Percentiles rank a stretch among this genome's conserved stretches.
Conservation (phyloP, 2,329 filamentous ascomycete species). For the Colletotrichum lupini region DNA sequence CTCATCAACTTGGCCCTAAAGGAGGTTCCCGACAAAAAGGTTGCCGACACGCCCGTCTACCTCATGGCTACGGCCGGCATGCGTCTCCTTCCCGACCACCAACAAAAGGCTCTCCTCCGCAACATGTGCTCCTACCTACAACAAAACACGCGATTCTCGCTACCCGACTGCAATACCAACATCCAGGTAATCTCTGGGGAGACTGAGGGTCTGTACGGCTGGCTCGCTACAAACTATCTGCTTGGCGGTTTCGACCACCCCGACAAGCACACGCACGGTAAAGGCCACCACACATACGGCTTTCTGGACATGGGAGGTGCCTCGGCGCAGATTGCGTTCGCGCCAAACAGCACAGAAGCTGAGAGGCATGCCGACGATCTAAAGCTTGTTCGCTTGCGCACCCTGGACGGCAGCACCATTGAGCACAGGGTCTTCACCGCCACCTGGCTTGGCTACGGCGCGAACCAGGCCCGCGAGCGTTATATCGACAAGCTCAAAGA, state of each 20-base stretch:
- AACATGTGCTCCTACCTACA: slow-evolving; percentile 87
- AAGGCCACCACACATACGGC: slow-evolving; percentile 92
- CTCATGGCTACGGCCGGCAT: slow-evolving; percentile 96
- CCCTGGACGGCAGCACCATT: slow-evolving; percentile 77
- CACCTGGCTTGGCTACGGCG: slow-evolving; percentile 97
- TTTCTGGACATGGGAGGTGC: slow-evolving; percentile 99
- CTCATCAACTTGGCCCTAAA: slow-evolving; percentile 85
- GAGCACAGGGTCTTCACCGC: slow-evolving; percentile 95
- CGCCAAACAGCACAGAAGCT: slow-evolving; percentile 91
- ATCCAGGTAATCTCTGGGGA: slow-evolving; percentile 96
- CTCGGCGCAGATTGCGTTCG: slow-evolving; percentile 97
- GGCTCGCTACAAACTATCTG: slow-evolving; percentile 97
- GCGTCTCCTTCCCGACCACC: slow-evolving; percentile 80
- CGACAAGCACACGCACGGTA: slow-evolving; percentile 80
- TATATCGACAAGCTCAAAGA: slow-evolving; percentile 84
- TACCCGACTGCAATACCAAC: slow-evolving; percentile 90
- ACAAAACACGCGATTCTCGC: slow-evolving; percentile 79
- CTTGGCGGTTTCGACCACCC: slow-evolving; percentile 89
- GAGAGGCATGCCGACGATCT: slow-evolving; percentile 90
- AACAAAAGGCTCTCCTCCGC: slow-evolving; percentile 78
- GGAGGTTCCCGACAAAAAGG: slow-evolving; percentile 79
- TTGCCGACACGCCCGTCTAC: slow-evolving; percentile 90
- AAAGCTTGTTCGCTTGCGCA: slow-evolving; percentile 86
- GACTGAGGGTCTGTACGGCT: slow-evolving; percentile 95
- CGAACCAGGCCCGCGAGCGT: slow-evolving; percentile 87